These are phyloP conservation scores for Colletotrichum sp. DNA, from an alignment of 2,329 filamentous ascomycete genomes.

Conservation along the genomic window DNA sequence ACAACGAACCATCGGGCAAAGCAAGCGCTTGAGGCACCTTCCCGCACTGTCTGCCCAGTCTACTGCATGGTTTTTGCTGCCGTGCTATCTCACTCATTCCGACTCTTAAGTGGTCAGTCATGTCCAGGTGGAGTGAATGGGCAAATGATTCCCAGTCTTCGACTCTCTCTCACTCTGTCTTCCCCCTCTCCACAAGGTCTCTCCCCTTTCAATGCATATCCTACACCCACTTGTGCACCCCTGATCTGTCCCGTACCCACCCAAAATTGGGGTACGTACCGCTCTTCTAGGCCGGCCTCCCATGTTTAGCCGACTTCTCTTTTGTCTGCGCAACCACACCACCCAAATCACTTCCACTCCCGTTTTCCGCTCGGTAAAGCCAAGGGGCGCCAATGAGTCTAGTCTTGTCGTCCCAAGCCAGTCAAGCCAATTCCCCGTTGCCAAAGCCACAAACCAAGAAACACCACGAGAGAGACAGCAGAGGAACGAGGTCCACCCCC, in stretches of 20 bases:
- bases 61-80: neutral
- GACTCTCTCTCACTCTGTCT: neutral
- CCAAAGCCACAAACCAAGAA: slow-evolving; percentile 11
- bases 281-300: neutral
- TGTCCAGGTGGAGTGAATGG: neutral
- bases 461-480: neutral
- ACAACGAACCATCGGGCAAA: neutral
- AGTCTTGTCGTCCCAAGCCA: neutral
- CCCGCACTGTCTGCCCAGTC: neutral
- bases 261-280: slow-evolving; percentile 1
- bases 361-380: slow-evolving; percentile 4
- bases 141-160: neutral
- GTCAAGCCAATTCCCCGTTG: slow-evolving; percentile 3
- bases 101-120: neutral
- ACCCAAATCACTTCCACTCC: neutral
- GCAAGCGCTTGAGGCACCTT: neutral
- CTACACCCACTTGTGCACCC: neutral
- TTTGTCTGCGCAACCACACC: neutral
- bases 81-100: neutral
- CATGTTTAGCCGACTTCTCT: neutral
- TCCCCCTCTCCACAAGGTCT: neutral
- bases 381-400: slow-evolving; percentile 7
- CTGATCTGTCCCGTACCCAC: neutral
- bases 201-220: slow-evolving; percentile 16
- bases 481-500: slow-evolving; percentile 3